Evolutionary conservation across 805 yeast genomes (phyloP).

Genomic region (Pichia ethanolica): DNA sequence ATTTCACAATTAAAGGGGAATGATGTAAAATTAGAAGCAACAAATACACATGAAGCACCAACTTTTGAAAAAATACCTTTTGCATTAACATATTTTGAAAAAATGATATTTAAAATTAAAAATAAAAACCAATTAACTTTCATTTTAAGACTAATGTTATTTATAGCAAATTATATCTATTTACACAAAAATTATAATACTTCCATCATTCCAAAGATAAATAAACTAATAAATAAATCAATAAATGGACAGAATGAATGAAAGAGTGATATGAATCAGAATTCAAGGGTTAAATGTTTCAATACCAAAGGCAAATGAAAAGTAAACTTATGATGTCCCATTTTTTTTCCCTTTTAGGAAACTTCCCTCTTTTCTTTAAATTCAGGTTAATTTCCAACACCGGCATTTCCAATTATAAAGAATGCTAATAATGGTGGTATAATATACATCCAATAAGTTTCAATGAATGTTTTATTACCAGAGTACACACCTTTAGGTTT

Average conservation of each 20-base stretch:
- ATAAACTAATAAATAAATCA: too few species aligned
- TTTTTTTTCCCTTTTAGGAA: too few species aligned
- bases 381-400: background rate
- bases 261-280: too few species aligned
- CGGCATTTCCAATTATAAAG: slow-evolving; percentile 16
- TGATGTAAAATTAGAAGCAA: slow-evolving; percentile 27
- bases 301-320: too few species aligned
- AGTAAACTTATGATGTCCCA: too few species aligned
- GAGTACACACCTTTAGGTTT: slow-evolving; percentile 1
- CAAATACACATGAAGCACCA: slow-evolving; percentile 32
- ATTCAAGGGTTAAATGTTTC: too few species aligned
- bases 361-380: too few species aligned
- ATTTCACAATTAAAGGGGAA: slow-evolving; percentile 28
- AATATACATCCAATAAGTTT: slow-evolving; percentile 56
- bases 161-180: too few species aligned
- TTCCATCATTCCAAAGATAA: too few species aligned
- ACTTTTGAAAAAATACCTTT: slow-evolving; percentile 28
- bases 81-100: slow-evolving; percentile 5
- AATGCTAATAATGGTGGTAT: slow-evolving; percentile 42
- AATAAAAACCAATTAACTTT: background rate
- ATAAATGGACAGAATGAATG: too few species aligned
- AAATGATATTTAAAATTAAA: background rate
- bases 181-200: too few species aligned
- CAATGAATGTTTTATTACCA: slow-evolving; percentile 40
- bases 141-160: background rate